phyloP scores from a whole-genome alignment of 1,284 basidiomycete species.

The Irpex sp. region DNA sequence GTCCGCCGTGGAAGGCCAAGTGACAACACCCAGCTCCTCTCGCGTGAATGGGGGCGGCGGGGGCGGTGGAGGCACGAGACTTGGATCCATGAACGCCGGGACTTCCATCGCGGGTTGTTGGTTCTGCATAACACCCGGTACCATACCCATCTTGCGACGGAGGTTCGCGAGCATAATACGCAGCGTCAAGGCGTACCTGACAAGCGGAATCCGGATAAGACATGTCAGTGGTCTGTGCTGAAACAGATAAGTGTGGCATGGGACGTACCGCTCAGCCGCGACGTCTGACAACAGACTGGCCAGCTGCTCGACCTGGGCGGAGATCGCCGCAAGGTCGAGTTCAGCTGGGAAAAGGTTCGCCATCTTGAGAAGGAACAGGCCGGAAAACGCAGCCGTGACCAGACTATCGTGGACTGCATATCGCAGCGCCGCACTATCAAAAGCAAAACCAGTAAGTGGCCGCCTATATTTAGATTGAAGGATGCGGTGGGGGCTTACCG shows the following conservation, averaged over 20 bases:
- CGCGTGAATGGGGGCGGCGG: slow-evolving; percentile 70
- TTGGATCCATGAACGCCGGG: slow-evolving; percentile 52
- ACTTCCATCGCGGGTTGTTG: slow-evolving; percentile 32
- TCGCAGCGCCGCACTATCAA: slow-evolving; percentile 66
- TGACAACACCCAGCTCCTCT: slow-evolving; percentile 73
- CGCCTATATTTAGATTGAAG: not conserved
- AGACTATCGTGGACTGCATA: slow-evolving; percentile 93
- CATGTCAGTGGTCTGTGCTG: not conserved
- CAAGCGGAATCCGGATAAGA: not conserved
- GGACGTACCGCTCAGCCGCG: slow-evolving; percentile 72
- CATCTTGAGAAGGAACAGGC: slow-evolving; percentile 90
- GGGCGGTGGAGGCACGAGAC: slow-evolving; percentile 52
- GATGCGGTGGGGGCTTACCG: slow-evolving; percentile 39
- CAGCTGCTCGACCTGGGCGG: slow-evolving; percentile 78
- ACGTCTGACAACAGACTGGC: slow-evolving; percentile 81
- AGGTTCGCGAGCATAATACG: slow-evolving; percentile 89
- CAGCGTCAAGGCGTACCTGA: slow-evolving; percentile 81
- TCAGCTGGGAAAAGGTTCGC: slow-evolving; percentile 82
- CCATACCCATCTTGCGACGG: slow-evolving; percentile 77
- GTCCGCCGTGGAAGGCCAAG: slow-evolving; percentile 59
- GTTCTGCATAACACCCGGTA: slow-evolving; percentile 34
- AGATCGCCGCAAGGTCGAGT: slow-evolving; percentile 72
- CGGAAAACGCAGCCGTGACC: slow-evolving; percentile 89
- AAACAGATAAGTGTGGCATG: not conserved
- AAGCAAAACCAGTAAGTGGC: not conserved